Base-by-base conservation (phyloP, 352 stramenopile species). In the Achlya hypogyna region DNA sequence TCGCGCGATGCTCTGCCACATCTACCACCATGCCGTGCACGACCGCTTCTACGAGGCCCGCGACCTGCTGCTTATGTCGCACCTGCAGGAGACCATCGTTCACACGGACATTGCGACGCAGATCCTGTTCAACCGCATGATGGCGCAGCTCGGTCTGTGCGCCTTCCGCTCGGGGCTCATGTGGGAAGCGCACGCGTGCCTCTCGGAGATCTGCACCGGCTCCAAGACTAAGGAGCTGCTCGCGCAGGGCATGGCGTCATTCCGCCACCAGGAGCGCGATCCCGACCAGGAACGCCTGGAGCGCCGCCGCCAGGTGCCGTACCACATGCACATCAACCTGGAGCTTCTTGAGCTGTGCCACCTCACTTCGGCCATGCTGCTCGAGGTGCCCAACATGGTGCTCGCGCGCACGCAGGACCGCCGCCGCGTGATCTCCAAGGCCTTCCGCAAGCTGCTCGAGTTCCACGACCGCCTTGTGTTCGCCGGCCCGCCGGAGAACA, bases 251-350 rank as follows among this genome's bases (percentile, higher is more conserved):
- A 83, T 93, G 74, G 82, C 95, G 81, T 80, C 87, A 75, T 84
- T 98, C 90, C 79, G 89, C 27, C 87, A 84, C 71, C 79, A 87
- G 71, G 96, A 99, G 71, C 97, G 97, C 70, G 97, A 96, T 72
- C 76, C 91, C 5, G 96, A 99, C 71, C 90, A 98, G 78, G 96
- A 99, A 77, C 98, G 98, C 60, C 82, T 96, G 8, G 97, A 99
- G 75, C 96, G 96, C 62, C 91, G 97, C 76, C 86, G 97, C 47
- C 93, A 98, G 72, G 85, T 98, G 62, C 96, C 97, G 32, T 99
- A 98, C 82, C 97, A 99, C 81, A 98, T 98, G 90, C 97, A 99
- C 81, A 98, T 99, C 74, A 99, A 99, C 76, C 78, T 99, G 22
- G 97, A 99, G 72, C 72, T 99, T 68, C 80, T 99, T 34, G 97